Conservation (phyloP, 1,284 basidiomycete genomes). For the Coniferiporia weirii region DNA sequence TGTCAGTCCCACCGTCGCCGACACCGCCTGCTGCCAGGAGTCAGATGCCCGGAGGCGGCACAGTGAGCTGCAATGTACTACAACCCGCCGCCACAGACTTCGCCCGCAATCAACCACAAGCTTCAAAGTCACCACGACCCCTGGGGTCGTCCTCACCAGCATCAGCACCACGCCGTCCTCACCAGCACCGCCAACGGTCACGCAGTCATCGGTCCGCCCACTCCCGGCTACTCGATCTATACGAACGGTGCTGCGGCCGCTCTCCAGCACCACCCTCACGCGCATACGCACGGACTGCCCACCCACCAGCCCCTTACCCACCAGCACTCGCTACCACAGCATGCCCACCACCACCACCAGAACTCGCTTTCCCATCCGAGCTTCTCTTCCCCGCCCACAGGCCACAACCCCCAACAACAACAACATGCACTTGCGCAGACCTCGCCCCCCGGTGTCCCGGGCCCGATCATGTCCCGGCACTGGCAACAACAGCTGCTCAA, state of each 20-base stretch:
- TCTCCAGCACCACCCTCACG: conserved; percentile 54
- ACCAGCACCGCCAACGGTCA: conserved; percentile 45
- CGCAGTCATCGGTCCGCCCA: conserved; percentile 49
- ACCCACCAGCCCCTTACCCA: conserved; percentile 55
- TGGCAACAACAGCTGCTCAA: conserved; percentile 81
- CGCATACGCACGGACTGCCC: conserved; percentile 32
- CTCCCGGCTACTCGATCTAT: conserved; percentile 67
- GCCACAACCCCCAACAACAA: conserved; percentile 47
- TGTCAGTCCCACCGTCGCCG: not conserved
- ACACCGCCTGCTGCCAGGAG: not conserved
- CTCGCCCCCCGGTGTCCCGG: conserved; percentile 55
- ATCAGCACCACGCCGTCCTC: conserved; percentile 48
- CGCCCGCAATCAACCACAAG: conserved; percentile 71
- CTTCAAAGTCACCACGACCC: conserved; percentile 61
- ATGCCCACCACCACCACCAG: conserved; percentile 53
- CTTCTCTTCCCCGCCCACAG: conserved; percentile 63
- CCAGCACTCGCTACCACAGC: conserved; percentile 41
- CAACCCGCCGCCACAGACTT: conserved; percentile 60
- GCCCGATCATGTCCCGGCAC: conserved; percentile 63
- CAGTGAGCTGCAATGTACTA: conserved; percentile 59
- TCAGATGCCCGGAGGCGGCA: conserved; percentile 15
- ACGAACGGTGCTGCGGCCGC: conserved; percentile 46
- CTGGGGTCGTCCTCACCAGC: conserved; percentile 52
- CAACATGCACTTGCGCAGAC: conserved; percentile 51
- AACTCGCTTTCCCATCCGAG: conserved; percentile 57